phyloP scores from a whole-genome alignment of 2,329 filamentous ascomycete genomes.

The Aspergillus japonicus region DNA sequence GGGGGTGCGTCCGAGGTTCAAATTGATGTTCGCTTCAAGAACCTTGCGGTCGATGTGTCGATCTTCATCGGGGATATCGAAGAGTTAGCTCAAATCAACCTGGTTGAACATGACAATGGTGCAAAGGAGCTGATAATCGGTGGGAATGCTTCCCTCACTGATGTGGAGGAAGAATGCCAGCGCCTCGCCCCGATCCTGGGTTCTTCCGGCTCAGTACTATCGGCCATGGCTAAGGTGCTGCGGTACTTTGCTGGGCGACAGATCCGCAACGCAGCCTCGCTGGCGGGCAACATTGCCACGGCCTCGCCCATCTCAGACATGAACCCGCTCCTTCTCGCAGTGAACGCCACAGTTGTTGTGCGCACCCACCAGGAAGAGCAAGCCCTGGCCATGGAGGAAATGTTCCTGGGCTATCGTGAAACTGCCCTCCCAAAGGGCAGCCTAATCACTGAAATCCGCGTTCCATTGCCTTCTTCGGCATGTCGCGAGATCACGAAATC shows the following conservation, averaged over 20 bases:
- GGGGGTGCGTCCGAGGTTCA: constrained; percentile 87
- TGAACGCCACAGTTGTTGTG: constrained; percentile 71
- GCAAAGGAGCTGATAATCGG: constrained; percentile 67
- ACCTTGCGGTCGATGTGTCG: constrained; percentile 74
- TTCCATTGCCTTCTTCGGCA: constrained; percentile 64
- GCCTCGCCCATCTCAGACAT: constrained; percentile 87
- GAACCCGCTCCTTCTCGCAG: constrained; percentile 80
- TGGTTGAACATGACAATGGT: constrained; percentile 58
- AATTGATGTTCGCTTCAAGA: constrained; percentile 93
- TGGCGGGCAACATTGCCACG: constrained; percentile 80
- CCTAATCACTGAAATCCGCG: constrained; percentile 73
- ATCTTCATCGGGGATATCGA: constrained; percentile 84
- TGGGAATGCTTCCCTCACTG: constrained; percentile 78
- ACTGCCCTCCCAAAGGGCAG: constrained; percentile 73
- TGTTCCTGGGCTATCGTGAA: constrained; percentile 79
- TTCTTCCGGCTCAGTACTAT: constrained; percentile 65
- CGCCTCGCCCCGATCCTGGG: constrained; percentile 64
- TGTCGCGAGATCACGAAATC: constrained; percentile 75
- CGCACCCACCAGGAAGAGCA: constrained; percentile 65
- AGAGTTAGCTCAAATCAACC: constrained; percentile 71
- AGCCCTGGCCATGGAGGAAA: constrained; percentile 75
- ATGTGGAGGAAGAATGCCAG: constrained; percentile 73
- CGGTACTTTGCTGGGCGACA: constrained; percentile 61
- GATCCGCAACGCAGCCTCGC: constrained; percentile 84
- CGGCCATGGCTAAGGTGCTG: constrained; percentile 78